These are phyloP conservation scores for Lepidium africanum DNA, from an alignment of 345 rosid species.

Conservation along the genomic window DNA sequence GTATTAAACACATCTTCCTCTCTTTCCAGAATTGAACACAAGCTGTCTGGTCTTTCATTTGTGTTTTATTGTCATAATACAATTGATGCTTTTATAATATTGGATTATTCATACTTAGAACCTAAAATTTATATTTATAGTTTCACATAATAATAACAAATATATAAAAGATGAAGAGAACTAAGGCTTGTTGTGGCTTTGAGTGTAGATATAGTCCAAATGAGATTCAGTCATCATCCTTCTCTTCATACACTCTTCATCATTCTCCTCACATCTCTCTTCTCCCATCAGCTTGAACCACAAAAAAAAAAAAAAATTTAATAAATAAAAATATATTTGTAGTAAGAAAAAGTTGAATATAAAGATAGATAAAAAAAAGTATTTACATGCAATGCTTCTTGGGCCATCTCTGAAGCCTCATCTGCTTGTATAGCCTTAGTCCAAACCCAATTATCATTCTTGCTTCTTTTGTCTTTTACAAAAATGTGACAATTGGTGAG, in stretches of 20 bases:
- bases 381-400: conserved; percentile 4
- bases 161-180: background rate
- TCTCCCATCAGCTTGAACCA: conserved; percentile 46
- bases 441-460: conserved; percentile 3
- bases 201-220: conserved; percentile 83
- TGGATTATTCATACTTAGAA: background rate
- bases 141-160: background rate
- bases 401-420: conserved; percentile 9
- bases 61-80: background rate
- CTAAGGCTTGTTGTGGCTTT: conserved; percentile 40
- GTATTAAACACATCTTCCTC: background rate
- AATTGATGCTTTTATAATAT: background rate
- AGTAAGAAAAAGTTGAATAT: background rate
- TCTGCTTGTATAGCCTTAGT: background rate
- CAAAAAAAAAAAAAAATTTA: background rate
- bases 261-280: conserved; percentile 36
- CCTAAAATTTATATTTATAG: background rate
- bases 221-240: conserved; percentile 70
- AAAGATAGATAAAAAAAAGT: background rate
- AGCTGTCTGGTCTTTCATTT: background rate
- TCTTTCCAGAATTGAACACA: background rate
- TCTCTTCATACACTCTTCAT: conserved; percentile 55
- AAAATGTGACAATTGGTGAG: background rate
- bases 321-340: background rate
- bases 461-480: background rate